Conservation (phyloP, 768 basidiomycete genomes). For the Tubosaeta brunneosetosa region DNA sequence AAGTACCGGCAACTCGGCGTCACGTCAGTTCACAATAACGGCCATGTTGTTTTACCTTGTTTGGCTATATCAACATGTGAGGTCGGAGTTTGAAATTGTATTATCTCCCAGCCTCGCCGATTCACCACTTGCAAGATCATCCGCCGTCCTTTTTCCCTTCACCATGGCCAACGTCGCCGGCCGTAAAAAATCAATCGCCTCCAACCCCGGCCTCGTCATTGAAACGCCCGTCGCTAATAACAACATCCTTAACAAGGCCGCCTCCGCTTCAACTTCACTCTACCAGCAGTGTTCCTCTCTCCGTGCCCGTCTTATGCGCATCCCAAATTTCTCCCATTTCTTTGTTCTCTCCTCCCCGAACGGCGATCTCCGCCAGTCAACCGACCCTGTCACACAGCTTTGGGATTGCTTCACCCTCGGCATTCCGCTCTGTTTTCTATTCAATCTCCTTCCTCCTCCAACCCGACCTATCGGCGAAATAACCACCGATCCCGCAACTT, state of each 20-base stretch:
- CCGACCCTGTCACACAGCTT: constrained; percentile 90
- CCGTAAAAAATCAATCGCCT: constrained; percentile 77
- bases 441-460: constrained; percentile 75
- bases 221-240: constrained; percentile 74
- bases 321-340: constrained; percentile 68
- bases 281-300: constrained; percentile 88
- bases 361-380: constrained; percentile 65
- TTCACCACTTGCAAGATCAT: background rate
- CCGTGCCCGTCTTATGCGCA: constrained; percentile 70
- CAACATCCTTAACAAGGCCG: constrained; percentile 87
- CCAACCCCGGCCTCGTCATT: constrained; percentile 59
- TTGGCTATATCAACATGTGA: constrained; percentile 26
- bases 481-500: constrained; percentile 59
- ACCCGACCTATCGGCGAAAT: constrained; percentile 45
- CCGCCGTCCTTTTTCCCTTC: background rate
- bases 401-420: constrained; percentile 94
- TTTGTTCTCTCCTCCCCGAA: constrained; percentile 55
- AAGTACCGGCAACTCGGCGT: constrained; percentile 4
- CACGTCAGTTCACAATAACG: background rate
- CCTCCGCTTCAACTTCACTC: constrained; percentile 82
- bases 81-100: constrained; percentile 29
- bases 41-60: constrained; percentile 18
- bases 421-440: constrained; percentile 91
- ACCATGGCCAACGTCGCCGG: constrained; percentile 52
- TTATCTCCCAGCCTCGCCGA: constrained; percentile 23